Evolutionary conservation across 176 grass and related monocot genomes (phyloP).

Genomic region (Bromus sterilis): DNA sequence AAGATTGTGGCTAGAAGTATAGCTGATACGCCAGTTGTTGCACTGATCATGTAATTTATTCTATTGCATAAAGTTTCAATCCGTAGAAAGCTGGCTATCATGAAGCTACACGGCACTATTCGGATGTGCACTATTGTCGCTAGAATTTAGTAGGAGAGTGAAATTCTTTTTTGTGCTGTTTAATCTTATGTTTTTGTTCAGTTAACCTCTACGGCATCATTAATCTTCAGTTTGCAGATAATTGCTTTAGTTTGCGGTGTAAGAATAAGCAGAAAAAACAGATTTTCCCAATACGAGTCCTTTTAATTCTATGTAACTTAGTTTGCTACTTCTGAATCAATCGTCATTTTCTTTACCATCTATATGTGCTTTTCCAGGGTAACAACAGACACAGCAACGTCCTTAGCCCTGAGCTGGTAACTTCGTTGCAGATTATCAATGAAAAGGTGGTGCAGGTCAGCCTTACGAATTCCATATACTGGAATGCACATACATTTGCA

Average conservation of each 20-base stretch:
- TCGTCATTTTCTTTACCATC: background rate
- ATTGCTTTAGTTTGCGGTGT: background rate
- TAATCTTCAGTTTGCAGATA: background rate
- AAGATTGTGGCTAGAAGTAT: background rate
- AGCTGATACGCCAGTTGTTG: background rate
- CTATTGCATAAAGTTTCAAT: background rate
- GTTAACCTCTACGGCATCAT: background rate
- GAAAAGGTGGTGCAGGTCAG: slow-evolving; percentile 76
- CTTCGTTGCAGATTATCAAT: slow-evolving; percentile 69
- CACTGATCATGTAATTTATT: background rate
- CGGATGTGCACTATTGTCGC: background rate
- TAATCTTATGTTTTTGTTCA: background rate
- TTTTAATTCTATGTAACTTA: background rate
- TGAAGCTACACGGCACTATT: background rate
- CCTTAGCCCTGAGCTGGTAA: slow-evolving; percentile 70
- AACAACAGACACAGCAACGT: slow-evolving; percentile 64
- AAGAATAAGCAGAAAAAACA: background rate
- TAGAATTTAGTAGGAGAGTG: background rate
- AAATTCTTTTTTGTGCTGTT: background rate
- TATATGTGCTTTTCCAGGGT: slow-evolving; percentile 42
- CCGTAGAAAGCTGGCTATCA: background rate
- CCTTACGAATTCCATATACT: slow-evolving; percentile 84
- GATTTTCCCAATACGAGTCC: background rate
- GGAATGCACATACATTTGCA: slow-evolving; percentile 94
- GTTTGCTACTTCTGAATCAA: background rate